Conservation (phyloP, 345 rosid genomes). For the Rhodamnia argentea region DNA sequence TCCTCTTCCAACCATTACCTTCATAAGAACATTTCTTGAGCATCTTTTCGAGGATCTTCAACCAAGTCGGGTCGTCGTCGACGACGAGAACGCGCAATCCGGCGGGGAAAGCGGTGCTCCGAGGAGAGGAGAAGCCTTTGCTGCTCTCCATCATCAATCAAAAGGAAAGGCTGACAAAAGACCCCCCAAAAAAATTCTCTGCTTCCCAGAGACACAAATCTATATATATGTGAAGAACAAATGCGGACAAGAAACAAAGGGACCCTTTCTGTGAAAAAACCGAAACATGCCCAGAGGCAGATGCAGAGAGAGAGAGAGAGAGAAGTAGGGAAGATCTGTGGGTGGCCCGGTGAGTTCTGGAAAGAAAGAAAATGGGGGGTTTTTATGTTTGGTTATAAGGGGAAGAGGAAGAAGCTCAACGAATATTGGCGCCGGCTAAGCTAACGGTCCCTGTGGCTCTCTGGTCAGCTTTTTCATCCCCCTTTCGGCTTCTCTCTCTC, state of each 20-base stretch:
- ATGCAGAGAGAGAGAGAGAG: neutral
- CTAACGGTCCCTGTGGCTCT: conserved; percentile 31
- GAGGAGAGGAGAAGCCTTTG: conserved; percentile 62
- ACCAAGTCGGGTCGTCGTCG: conserved; percentile 94
- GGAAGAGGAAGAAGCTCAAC: conserved; percentile 4
- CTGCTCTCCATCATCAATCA: conserved; percentile 27
- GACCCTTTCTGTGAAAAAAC: neutral
- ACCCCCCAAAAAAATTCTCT: neutral
- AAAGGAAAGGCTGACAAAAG: neutral
- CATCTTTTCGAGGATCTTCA: conserved; percentile 98
- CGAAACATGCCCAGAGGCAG: neutral
- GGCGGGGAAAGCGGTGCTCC: conserved; percentile 51
- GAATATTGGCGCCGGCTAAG: conserved; percentile 56
- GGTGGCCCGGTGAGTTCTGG: conserved; percentile 5
- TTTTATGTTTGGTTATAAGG: conserved; percentile 12
- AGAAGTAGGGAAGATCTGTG: neutral
- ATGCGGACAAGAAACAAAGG: neutral
- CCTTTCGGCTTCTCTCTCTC: neutral
- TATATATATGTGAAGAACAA: neutral
- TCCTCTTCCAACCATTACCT: conserved; percentile 24
- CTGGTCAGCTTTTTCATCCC: conserved; percentile 14
- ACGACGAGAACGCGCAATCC: conserved; percentile 96
- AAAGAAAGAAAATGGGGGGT: conserved; percentile 10
- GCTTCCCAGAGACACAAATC: neutral
- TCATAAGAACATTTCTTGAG: conserved; percentile 88